Evolutionary conservation across 2,329 filamentous ascomycete genomes (phyloP).

Genomic region (Malbranchea cinnamomea): DNA sequence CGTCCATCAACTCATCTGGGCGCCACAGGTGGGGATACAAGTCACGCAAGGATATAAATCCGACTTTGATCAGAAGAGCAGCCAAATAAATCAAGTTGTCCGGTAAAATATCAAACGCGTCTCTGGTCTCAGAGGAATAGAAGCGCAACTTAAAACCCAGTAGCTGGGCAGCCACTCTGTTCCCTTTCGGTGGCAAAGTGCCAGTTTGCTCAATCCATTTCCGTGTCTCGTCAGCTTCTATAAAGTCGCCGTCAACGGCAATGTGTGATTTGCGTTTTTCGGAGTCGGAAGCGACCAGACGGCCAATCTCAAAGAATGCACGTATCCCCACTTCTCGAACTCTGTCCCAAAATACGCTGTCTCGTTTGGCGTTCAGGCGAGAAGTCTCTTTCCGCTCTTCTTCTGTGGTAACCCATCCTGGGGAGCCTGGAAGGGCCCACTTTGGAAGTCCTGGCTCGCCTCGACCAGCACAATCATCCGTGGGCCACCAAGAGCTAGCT

Average conservation of each 20-base stretch:
- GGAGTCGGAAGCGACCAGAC: constrained; percentile 47
- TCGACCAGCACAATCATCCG: constrained; percentile 34
- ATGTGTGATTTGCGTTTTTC: constrained; percentile 36
- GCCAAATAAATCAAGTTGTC: constrained; percentile 88
- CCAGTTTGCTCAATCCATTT: constrained; percentile 71
- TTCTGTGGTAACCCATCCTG: constrained; percentile 47
- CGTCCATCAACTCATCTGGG: constrained; percentile 66
- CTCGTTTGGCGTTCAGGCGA: constrained; percentile 47
- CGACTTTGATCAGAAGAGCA: constrained; percentile 87
- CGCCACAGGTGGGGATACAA: constrained; percentile 88
- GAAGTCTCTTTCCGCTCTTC: constrained; percentile 50
- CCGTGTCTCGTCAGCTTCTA: constrained; percentile 41
- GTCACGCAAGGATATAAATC: constrained; percentile 84
- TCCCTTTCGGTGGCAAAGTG: constrained; percentile 70
- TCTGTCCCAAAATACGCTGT: constrained; percentile 64
- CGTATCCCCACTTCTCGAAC: constrained; percentile 62
- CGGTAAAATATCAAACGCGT: constrained; percentile 62
- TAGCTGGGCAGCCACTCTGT: constrained; percentile 81
- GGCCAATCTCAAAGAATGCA: constrained; percentile 82
- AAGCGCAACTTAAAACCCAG: constrained; percentile 95
- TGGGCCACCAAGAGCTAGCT: constrained; percentile 94
- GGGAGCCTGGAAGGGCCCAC: constrained; percentile 67
- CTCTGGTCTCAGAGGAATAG: constrained; percentile 68
- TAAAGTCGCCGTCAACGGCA: constrained; percentile 19
- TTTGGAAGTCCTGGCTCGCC: constrained; percentile 52